Evolutionary conservation across 129 eudicot species (phyloP).

Genomic region (Cynara cardunculus): DNA sequence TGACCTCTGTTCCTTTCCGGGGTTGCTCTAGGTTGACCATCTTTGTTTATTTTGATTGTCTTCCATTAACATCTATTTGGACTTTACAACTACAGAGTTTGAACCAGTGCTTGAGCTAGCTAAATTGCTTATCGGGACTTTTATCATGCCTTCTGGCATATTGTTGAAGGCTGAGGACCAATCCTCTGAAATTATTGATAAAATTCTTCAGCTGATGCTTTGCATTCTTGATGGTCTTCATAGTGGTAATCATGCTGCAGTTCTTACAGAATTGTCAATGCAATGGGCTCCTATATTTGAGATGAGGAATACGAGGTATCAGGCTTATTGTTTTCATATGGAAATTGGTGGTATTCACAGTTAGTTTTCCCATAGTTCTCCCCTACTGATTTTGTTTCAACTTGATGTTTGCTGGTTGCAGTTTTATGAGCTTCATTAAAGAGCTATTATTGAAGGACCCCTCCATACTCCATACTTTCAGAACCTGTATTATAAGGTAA

Average conservation of each 20-base stretch:
- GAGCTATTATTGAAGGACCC: constrained; percentile 57
- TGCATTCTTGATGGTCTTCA: constrained; percentile 71
- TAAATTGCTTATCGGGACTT: constrained; percentile 41
- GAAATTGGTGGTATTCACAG: background rate
- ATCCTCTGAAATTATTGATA: constrained; percentile 34
- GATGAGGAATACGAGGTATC: constrained; percentile 59
- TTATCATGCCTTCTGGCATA: constrained; percentile 25
- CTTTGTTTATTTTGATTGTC: background rate
- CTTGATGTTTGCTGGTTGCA: constrained; percentile 28
- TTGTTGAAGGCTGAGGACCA: constrained; percentile 35
- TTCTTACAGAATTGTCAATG: constrained; percentile 32
- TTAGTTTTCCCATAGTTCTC: background rate
- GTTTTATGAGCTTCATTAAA: constrained; percentile 61
- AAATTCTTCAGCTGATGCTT: constrained; percentile 58
- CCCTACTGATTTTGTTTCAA: background rate
- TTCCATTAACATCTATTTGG: background rate
- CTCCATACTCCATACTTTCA: constrained; percentile 43
- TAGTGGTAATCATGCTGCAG: constrained; percentile 24
- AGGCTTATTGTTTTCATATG: background rate
- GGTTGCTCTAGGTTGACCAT: background rate
- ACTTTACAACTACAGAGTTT: constrained; percentile 45
- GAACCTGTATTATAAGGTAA: constrained; percentile 52
- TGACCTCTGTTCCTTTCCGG: background rate
- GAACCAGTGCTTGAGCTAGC: constrained; percentile 50
- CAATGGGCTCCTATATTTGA: constrained; percentile 72